These are phyloP conservation scores for Paramecium sexaurelia DNA, from an alignment of 73 alveolate species.

Conservation along the genomic window DNA sequence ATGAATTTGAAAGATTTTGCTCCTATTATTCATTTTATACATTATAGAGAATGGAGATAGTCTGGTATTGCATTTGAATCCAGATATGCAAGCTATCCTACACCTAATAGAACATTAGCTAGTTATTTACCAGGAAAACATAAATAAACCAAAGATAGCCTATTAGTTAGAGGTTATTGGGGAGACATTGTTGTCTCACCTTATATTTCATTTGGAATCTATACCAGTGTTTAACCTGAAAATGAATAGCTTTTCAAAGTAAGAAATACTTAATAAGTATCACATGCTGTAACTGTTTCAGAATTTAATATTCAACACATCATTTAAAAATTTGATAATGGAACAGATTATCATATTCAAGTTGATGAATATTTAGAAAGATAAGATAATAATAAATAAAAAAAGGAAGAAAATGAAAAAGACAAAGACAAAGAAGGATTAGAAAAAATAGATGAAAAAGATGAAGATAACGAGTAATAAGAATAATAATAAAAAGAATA, in stretches of 20 bases:
- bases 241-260: constrained; percentile 86
- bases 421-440: neutral
- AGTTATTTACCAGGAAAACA: constrained; percentile 95
- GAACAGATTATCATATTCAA: constrained; percentile 71
- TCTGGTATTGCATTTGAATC: constrained; percentile 98
- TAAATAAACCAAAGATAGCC: constrained; percentile 90
- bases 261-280: constrained; percentile 87
- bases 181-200: constrained; percentile 98
- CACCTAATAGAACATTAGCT: constrained; percentile 96
- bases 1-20: constrained; percentile 83
- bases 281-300: constrained; percentile 74
- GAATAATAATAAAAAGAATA: neutral
- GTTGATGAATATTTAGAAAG: constrained; percentile 71
- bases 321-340: constrained; percentile 86
- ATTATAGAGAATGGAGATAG: constrained; percentile 95
- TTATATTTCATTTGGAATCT: constrained; percentile 91
- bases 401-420: constrained; percentile 21
- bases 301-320: constrained; percentile 85
- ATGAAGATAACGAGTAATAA: neutral
- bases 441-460: neutral
- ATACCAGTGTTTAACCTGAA: constrained; percentile 84
- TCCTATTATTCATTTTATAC: constrained; percentile 81
- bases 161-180: constrained; percentile 98
- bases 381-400: neutral
- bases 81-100: constrained; percentile 89